A percentile compares a stretch with the other conserved stretches of the same genome.
Conservation (phyloP, 768 basidiomycete genomes). For the Dentipellis fragilis region DNA sequence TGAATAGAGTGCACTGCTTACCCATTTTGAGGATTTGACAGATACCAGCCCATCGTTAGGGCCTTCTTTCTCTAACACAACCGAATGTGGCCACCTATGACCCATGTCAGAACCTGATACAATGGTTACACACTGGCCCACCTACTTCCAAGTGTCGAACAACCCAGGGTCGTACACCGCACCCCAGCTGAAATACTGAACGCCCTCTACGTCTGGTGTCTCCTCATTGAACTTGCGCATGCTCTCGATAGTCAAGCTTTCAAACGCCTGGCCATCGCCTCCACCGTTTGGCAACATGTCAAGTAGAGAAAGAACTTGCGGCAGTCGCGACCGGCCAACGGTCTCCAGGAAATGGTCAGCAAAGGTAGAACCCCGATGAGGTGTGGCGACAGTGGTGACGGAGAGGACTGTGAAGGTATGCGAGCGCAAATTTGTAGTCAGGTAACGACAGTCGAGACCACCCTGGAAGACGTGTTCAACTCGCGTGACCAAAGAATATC, state of each 20-base stretch:
- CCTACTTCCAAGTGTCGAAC: conserved; percentile 79
- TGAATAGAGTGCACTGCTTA: conserved; percentile 17
- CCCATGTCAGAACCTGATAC: background rate
- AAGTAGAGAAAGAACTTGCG: conserved; percentile 62
- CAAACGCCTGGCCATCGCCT: conserved; percentile 92
- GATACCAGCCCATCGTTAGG: conserved; percentile 93
- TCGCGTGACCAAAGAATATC: background rate
- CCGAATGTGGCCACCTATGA: conserved; percentile 9
- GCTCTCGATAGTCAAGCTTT: conserved; percentile 70
- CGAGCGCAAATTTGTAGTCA: conserved; percentile 73
- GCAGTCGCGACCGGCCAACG: conserved; percentile 57
- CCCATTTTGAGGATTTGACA: conserved; percentile 82
- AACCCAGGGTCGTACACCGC: conserved; percentile 83
- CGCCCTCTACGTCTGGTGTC: conserved; percentile 66
- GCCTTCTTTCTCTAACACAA: conserved; percentile 80
- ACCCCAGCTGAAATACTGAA: conserved; percentile 94
- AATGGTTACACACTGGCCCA: conserved; percentile 5
- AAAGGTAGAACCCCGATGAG: conserved; percentile 89
- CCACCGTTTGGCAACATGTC: conserved; percentile 85
- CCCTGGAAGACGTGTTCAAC: conserved; percentile 36
- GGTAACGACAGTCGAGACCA: conserved; percentile 85
- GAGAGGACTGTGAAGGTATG: conserved; percentile 76
- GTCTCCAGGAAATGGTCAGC: conserved; percentile 82
- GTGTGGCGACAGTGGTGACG: conserved; percentile 90
- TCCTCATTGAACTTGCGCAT: conserved; percentile 88